Conservation (phyloP, 352 stramenopile species). For the Phytophthora colocasiae region DNA sequence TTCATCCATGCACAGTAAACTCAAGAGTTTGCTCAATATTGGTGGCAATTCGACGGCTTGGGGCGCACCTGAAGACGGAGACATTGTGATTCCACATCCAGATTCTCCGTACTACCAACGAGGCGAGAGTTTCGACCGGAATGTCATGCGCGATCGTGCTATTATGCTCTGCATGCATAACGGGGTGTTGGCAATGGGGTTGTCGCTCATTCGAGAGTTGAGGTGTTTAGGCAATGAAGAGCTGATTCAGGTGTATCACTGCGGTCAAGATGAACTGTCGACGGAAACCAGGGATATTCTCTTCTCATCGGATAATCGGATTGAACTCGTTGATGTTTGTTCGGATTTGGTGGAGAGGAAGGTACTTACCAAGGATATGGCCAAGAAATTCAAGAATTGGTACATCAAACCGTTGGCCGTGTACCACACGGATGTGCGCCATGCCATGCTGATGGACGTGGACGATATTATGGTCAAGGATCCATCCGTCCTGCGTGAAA, state of each 20-base stretch:
- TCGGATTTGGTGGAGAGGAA: slow-evolving; percentile 26
- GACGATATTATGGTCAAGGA: slow-evolving; percentile 35
- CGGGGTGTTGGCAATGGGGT: slow-evolving; percentile 24
- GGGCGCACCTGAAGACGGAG: slow-evolving; percentile 19
- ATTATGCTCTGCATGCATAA: slow-evolving; percentile 48
- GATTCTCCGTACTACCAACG: slow-evolving; percentile 31
- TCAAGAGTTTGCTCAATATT: slow-evolving; percentile 5
- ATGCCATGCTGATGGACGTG: slow-evolving; percentile 34
- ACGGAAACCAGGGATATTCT: slow-evolving; percentile 21
- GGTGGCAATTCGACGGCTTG: slow-evolving; percentile 6
- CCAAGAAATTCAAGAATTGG: slow-evolving; percentile 41
- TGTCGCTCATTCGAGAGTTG: slow-evolving; percentile 28
- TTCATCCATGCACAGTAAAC: slow-evolving; percentile 5
- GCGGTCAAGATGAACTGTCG: slow-evolving; percentile 39
- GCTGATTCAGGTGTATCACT: slow-evolving; percentile 33
- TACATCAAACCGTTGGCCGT: slow-evolving; percentile 46
- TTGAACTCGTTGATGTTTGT: slow-evolving; percentile 56
- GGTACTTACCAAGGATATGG: slow-evolving; percentile 13
- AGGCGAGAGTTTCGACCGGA: slow-evolving; percentile 26
- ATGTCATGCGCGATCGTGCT: slow-evolving; percentile 28
- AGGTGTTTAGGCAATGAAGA: slow-evolving; percentile 35
- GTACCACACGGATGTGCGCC: slow-evolving; percentile 29
- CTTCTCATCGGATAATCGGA: slow-evolving; percentile 23
- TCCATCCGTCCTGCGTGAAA: slow-evolving; percentile 11
- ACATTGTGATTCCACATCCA: slow-evolving; percentile 22